Evolutionary conservation across 352 stramenopile genomes (phyloP).

Genomic region (Phytophthora tentaculata): DNA sequence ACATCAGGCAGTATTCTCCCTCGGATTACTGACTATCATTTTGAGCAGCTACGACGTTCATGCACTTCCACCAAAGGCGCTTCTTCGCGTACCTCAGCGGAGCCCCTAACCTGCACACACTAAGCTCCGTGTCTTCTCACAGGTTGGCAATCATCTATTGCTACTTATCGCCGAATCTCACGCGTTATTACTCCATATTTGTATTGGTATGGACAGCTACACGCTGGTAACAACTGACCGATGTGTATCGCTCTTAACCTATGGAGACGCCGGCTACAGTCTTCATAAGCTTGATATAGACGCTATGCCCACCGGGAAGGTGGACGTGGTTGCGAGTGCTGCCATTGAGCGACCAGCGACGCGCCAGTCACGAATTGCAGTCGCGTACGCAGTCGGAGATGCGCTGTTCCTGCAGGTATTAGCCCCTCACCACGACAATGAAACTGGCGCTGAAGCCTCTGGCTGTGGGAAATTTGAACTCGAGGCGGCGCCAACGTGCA

Average conservation of each 20-base stretch:
- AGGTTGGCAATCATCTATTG: constrained; percentile 30
- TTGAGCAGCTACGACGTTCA: background rate
- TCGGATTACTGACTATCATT: background rate
- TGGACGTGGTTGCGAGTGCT: constrained; percentile 54
- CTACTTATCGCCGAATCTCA: background rate
- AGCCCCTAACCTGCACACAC: constrained; percentile 62
- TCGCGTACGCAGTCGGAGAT: constrained; percentile 57
- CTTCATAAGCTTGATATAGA: constrained; percentile 47
- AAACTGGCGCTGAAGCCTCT: constrained; percentile 11
- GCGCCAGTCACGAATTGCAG: constrained; percentile 40
- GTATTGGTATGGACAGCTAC: constrained; percentile 35
- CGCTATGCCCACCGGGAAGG: constrained; percentile 25
- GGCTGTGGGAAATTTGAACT: constrained; percentile 59
- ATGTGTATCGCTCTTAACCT: constrained; percentile 53
- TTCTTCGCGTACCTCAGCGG: constrained; percentile 72
- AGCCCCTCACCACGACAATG: constrained; percentile 13
- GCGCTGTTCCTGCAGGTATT: constrained; percentile 43
- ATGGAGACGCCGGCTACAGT: constrained; percentile 42
- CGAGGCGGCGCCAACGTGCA: constrained; percentile 52
- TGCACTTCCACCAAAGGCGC: constrained; percentile 60
- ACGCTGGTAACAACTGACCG: constrained; percentile 77
- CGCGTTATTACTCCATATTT: background rate
- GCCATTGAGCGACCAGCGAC: constrained; percentile 46
- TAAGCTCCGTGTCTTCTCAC: constrained; percentile 40
- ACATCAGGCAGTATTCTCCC: background rate